Conservation (phyloP, 805 yeast genomes). For the Wickerhamomyces chaumierensis region DNA sequence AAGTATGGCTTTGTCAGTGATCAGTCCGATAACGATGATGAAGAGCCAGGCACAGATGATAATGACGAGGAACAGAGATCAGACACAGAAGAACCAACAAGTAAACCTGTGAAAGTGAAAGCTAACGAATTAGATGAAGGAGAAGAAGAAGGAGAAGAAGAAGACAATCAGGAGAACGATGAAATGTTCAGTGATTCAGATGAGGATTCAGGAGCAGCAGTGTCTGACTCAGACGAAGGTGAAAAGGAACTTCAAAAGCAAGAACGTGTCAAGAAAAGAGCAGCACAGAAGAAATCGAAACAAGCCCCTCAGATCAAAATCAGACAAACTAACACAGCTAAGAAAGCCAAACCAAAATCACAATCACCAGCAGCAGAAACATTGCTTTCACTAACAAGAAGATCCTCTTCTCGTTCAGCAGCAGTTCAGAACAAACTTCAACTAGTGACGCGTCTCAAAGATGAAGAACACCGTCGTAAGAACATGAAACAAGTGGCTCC, state of each 20-base stretch:
- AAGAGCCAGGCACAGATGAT: conserved; percentile 20
- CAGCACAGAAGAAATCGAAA: conserved; percentile 17
- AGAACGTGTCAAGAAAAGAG: conserved; percentile 25
- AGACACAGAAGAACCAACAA: conserved; percentile 2
- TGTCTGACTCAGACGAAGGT: conserved; percentile 50
- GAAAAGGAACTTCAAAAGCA: conserved; percentile 47
- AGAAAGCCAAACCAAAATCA: conserved; percentile 19
- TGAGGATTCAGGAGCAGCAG: conserved; percentile 36
- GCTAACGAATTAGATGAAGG: conserved; percentile 2
- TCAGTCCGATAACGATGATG: conserved; percentile 15
- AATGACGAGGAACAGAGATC: conserved; percentile 20
- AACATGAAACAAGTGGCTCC: conserved; percentile 28
- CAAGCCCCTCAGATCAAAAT: conserved; percentile 24
- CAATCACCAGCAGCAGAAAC: conserved; percentile 37
- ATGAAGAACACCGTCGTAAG: conserved; percentile 50
- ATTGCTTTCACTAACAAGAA: conserved; percentile 39
- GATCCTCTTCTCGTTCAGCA: conserved; percentile 68
- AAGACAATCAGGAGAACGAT: conserved; percentile 21
- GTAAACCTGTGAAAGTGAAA: too few species aligned
- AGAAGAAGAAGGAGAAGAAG: conserved; percentile 6
- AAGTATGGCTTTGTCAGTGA: conserved; percentile 12
- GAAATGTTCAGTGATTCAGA: conserved; percentile 46
- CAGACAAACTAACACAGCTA: conserved; percentile 10
- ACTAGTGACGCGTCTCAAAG: conserved; percentile 60
- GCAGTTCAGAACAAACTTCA: conserved; percentile 70